Evolutionary conservation across 2,329 filamentous ascomycete genomes (phyloP), one percentile per base, ranked within the genome.

Genomic region (Colletotrichum salicis): DNA sequence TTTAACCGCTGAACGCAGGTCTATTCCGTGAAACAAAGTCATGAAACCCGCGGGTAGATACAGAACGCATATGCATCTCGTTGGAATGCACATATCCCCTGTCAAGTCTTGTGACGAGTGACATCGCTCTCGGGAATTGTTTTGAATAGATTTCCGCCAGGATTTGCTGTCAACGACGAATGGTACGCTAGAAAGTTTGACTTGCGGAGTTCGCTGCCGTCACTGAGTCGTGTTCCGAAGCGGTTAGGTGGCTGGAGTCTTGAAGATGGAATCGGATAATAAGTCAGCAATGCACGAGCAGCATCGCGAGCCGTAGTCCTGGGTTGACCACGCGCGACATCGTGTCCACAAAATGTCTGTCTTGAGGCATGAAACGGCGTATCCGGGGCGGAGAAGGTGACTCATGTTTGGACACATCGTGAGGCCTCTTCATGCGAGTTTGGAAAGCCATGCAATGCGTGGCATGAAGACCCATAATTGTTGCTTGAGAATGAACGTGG

Each of bases 21-120:
- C 41, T 52, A 7, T 70, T 22, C 19, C 22, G 41, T 67, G 68
- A 62, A 67, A 71, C 64, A 24, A 35, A 68, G 52, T 35, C 52
- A 52, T 71, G 64, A 68, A 68, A 68, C 68, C 27, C 5, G 51
- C 37, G 19, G 2, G 12, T 31, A 4, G 12, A 51, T 33, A 19
- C 41, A 35, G 6, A 52, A 27, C 10, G 51, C 12, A 19, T 41
- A 13, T 60, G 37, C 35, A 60, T 60, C 29, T 24, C 10, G 12
- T 27, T n/a, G 24, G 10, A n/a, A 24, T 24, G 19, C 8, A 45
- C 24, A 11, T 29, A 48, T n/a, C 41, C 41, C 19, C 41, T 48
- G 41, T 5, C 41, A 8, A 8, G 19, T 48, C 41, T 48, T n/a
- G 41, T 22, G 41, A n/a, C 41, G 41, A 48, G 41, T 22, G 19